Evolutionary conservation across 345 rosid species (phyloP).

Genomic region (Erodium maritimum): DNA sequence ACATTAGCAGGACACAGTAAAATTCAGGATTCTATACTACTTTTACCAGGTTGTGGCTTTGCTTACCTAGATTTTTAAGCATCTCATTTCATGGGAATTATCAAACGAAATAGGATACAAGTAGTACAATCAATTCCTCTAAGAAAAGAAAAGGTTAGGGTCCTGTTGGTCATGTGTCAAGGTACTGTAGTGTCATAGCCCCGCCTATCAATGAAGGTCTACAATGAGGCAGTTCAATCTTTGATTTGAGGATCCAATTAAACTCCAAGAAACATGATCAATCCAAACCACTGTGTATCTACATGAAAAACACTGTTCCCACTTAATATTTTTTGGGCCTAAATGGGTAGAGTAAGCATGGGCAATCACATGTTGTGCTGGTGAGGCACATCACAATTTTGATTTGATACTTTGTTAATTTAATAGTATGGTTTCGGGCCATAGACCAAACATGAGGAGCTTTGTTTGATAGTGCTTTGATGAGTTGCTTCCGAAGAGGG

Average conservation of each 20-base stretch:
- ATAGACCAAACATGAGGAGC: not conserved
- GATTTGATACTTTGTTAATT: not conserved
- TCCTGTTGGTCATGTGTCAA: not conserved
- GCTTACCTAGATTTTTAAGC: too few species aligned
- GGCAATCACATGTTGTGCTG: not conserved
- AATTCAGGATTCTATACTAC: too few species aligned
- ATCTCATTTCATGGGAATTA: not conserved
- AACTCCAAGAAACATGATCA: not conserved
- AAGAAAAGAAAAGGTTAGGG: not conserved
- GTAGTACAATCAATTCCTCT: not conserved
- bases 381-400: not conserved
- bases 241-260: not conserved
- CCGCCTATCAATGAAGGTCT: not conserved
- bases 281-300: not conserved
- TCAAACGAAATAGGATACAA: too few species aligned
- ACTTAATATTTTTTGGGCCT: not conserved
- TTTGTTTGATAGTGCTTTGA: not conserved
- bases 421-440: too few species aligned
- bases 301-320: not conserved
- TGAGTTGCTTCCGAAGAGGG: not conserved
- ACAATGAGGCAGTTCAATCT: not conserved
- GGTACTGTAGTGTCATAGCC: not conserved
- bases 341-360: not conserved
- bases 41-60: too few species aligned
- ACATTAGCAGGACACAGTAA: too few species aligned